These are phyloP conservation scores for Didymellaceae sp. DNA, from an alignment of 2,329 filamentous ascomycete species.

Conservation along the genomic window DNA sequence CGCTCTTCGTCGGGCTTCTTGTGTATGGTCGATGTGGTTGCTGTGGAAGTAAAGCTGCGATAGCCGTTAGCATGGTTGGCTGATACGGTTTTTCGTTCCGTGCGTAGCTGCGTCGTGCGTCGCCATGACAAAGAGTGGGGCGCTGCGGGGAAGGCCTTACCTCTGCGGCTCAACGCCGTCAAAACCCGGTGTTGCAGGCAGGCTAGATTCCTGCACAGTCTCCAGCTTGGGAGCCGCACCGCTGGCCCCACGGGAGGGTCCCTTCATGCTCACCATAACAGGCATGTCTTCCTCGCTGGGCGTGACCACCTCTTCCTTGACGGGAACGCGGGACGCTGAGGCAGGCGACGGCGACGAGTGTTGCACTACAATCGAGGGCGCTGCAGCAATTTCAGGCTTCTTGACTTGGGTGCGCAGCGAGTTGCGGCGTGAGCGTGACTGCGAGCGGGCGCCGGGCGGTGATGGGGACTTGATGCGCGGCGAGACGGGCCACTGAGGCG, in stretches of 20 bases:
- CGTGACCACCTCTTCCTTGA: constrained; percentile 33
- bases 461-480: constrained; percentile 80
- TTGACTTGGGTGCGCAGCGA: constrained; percentile 49
- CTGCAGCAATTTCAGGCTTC: constrained; percentile 37
- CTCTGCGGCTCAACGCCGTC: constrained; percentile 45
- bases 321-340: constrained; percentile 39
- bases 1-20: constrained; percentile 47
- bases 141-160: constrained; percentile 39
- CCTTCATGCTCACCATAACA: constrained; percentile 47
- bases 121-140: constrained; percentile 38
- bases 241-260: constrained; percentile 61
- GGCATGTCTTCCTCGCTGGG: constrained; percentile 49
- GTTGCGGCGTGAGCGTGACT: constrained; percentile 52
- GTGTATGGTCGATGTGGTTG: constrained; percentile 24
- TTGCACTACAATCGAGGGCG: constrained; percentile 56
- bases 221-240: constrained; percentile 71
- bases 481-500: constrained; percentile 77
- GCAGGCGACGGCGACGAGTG: constrained; percentile 50
- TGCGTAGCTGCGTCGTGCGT: constrained; percentile 30
- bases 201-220: constrained; percentile 89
- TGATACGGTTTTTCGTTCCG: constrained; percentile 25
- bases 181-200: constrained; percentile 68
- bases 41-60: constrained; percentile 26
- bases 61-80: constrained; percentile 30
- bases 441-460: constrained; percentile 53